Conservation (phyloP, 2,329 filamentous ascomycete genomes). For the Xylaria sp. region DNA sequence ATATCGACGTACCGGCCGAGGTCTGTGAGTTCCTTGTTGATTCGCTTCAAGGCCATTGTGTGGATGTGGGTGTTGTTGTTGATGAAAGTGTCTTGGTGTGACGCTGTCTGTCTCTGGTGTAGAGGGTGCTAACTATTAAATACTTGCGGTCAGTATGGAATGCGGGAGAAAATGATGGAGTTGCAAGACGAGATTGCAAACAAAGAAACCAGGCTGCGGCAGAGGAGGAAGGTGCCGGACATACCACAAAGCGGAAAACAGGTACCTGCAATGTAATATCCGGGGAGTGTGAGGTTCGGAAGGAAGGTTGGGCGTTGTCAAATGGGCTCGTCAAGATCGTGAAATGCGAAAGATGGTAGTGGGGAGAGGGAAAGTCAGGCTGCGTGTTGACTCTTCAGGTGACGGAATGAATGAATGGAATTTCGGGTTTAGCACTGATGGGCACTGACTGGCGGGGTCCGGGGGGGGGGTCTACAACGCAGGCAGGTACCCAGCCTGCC, state of each 20-base stretch:
- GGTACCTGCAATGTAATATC: slow-evolving; percentile 6
- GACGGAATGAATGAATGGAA: slow-evolving; percentile 26
- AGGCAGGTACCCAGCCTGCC: background rate
- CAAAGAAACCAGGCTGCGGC: background rate
- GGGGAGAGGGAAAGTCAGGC: slow-evolving; percentile 29
- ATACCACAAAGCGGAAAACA: slow-evolving; percentile 11
- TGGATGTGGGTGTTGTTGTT: slow-evolving; percentile 17
- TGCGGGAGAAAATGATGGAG: slow-evolving; percentile 30
- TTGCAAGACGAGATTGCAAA: slow-evolving; percentile 11
- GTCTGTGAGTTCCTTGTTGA: slow-evolving; percentile 92
- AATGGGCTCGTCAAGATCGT: slow-evolving; percentile 4
- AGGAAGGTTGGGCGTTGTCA: slow-evolving; percentile 1
- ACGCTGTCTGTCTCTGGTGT: slow-evolving; percentile 26
- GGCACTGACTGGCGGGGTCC: too few species aligned
- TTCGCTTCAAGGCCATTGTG: slow-evolving; percentile 86
- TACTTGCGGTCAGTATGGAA: slow-evolving; percentile 34
- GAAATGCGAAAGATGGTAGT: slow-evolving; percentile 22
- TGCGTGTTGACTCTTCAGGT: slow-evolving; percentile 25
- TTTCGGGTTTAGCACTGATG: slow-evolving; percentile 5
- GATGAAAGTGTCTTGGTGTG: slow-evolving; percentile 17
- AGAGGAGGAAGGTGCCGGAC: background rate
- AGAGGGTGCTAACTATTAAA: slow-evolving; percentile 28
- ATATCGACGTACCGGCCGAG: slow-evolving; percentile 73
- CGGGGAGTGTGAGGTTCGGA: slow-evolving; percentile 6
- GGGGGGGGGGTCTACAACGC: background rate